phyloP scores from a whole-genome alignment of 1,139 yeast species.

The Saccharomyces hybrid region DNA sequence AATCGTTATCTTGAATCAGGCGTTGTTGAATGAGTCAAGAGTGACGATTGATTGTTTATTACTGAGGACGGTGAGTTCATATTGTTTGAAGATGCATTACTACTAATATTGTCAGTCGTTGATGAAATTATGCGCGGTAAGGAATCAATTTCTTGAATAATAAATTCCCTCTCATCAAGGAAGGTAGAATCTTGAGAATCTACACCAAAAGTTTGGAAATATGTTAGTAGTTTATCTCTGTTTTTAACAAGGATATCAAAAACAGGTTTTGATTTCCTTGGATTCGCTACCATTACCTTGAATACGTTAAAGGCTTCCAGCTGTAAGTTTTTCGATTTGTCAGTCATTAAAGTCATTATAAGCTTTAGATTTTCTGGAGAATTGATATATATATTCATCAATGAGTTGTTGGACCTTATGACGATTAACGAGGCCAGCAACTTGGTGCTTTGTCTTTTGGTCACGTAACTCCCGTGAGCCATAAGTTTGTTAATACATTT shows the following conservation, averaged over 20 bases:
- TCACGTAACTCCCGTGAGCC: constrained; percentile 75
- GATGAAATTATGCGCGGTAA: constrained; percentile 46
- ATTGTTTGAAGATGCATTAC: background rate
- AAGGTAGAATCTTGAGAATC: constrained; percentile 58
- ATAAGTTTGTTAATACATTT: constrained; percentile 58
- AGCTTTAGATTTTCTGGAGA: constrained; percentile 76
- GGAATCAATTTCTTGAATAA: constrained; percentile 63
- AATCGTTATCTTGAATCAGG: background rate
- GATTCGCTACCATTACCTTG: constrained; percentile 91
- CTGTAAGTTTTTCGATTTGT: constrained; percentile 82
- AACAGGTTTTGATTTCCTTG: constrained; percentile 74
- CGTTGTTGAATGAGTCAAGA: background rate
- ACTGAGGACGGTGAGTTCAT: constrained; percentile 1
- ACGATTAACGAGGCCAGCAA: constrained; percentile 67
- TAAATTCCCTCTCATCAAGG: constrained; percentile 73
- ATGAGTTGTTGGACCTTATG: constrained; percentile 59
- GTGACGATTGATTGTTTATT: background rate
- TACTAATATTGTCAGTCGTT: constrained; percentile 9
- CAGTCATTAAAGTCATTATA: constrained; percentile 79
- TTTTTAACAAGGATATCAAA: constrained; percentile 77
- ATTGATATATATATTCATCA: constrained; percentile 72
- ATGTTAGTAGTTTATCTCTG: constrained; percentile 63
- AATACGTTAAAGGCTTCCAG: constrained; percentile 88
- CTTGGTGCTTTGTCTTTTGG: constrained; percentile 84
- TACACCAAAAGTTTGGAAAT: constrained; percentile 58